phyloP scores from a whole-genome alignment of 1,284 basidiomycete genomes.

The Fomitopsis pinicola region DNA sequence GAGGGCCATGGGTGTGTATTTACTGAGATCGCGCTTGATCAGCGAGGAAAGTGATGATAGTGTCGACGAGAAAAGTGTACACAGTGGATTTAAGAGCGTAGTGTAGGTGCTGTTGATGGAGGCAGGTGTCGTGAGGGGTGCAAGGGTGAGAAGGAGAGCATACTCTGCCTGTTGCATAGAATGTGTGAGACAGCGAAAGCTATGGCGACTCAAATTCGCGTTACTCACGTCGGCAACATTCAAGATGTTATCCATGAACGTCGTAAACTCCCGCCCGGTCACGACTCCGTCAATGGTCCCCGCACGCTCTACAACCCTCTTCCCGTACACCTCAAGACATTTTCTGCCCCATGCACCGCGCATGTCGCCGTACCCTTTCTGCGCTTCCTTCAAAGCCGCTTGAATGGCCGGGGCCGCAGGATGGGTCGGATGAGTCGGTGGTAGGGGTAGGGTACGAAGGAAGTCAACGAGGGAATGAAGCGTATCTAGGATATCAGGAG shows the following conservation, averaged over 20 bases:
- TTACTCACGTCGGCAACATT: conserved; percentile 55
- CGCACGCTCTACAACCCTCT: conserved; percentile 60
- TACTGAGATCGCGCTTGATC: conserved; percentile 80
- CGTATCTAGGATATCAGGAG: conserved; percentile 44
- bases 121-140: conserved; percentile 46
- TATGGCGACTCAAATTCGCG: neutral
- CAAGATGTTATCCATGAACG: conserved; percentile 60
- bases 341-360: conserved; percentile 70
- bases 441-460: conserved; percentile 66
- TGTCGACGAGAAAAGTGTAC: conserved; percentile 57
- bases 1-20: conserved; percentile 79
- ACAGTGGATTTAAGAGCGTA: conserved; percentile 58
- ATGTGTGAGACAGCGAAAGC: neutral
- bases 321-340: conserved; percentile 65
- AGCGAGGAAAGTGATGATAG: conserved; percentile 59
- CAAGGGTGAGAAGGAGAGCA: conserved; percentile 54
- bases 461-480: conserved; percentile 62
- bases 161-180: conserved; percentile 53
- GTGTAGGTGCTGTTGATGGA: conserved; percentile 52
- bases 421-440: conserved; percentile 74
- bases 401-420: conserved; percentile 64
- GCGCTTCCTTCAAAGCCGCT: conserved; percentile 64
- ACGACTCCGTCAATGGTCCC: conserved; percentile 59
- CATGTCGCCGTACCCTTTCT: conserved; percentile 81
- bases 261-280: conserved; percentile 63